Evolutionary conservation across 1,284 basidiomycete species (phyloP).

Genomic region (Coniferiporia weirii): DNA sequence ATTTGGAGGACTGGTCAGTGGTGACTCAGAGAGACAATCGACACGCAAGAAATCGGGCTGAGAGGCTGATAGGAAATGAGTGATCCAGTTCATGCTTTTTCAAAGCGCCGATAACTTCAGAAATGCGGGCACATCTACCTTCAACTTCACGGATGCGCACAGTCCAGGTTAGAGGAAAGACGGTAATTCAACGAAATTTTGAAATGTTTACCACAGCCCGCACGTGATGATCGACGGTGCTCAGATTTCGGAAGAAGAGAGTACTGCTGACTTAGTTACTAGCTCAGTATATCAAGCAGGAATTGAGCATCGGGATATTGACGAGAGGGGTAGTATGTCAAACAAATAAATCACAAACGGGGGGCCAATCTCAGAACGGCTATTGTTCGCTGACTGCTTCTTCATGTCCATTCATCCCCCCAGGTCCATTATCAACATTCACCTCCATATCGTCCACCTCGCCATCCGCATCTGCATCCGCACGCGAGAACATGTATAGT

Average conservation of each 20-base stretch:
- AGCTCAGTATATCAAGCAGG: not conserved
- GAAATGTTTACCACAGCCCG: not conserved
- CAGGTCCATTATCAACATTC: not conserved
- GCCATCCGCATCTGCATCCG: conserved; percentile 21
- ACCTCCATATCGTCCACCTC: conserved; percentile 19
- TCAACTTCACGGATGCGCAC: not conserved
- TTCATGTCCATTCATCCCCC: not conserved
- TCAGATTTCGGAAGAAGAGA: not conserved
- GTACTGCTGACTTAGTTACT: not conserved
- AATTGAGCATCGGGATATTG: no score
- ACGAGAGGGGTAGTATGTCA: no score
- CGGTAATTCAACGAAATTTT: not conserved
- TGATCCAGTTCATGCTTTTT: not conserved
- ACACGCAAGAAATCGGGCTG: not conserved
- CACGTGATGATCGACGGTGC: not conserved
- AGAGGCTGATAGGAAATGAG: not conserved
- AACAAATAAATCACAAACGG: no score
- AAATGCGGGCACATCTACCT: not conserved
- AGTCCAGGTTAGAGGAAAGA: not conserved
- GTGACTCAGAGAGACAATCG: not conserved
- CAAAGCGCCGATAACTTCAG: not conserved
- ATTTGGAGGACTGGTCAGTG: not conserved
- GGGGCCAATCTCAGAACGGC: not conserved
- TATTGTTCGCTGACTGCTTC: not conserved
- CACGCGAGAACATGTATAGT: conserved; percentile 35